Conservation (phyloP, 495 filamentous ascomycete genomes). For the Penicillium odoratum region DNA sequence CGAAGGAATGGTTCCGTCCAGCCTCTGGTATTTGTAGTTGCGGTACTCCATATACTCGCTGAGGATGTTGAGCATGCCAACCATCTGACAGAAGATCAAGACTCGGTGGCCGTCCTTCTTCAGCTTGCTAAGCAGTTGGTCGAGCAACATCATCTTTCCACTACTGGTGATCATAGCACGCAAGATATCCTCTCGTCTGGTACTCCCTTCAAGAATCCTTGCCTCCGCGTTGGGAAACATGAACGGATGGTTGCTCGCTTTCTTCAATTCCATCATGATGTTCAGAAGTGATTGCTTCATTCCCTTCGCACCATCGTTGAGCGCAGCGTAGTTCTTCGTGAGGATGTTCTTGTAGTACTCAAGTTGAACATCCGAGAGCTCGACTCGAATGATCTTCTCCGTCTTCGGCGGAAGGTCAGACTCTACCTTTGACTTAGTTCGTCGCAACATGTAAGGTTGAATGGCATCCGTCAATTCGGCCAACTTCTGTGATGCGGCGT, state of each 20-base stretch:
- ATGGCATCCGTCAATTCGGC: slow-evolving; percentile 72
- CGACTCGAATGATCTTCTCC: slow-evolving; percentile 97
- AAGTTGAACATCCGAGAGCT: slow-evolving; percentile 90
- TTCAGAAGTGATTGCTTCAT: slow-evolving; percentile 94
- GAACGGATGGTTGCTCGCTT: slow-evolving; percentile 97
- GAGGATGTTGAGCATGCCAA: slow-evolving; percentile 95
- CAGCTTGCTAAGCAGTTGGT: slow-evolving; percentile 87
- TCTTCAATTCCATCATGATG: slow-evolving; percentile 99
- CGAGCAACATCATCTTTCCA: slow-evolving; percentile 98
- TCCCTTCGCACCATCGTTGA: slow-evolving; percentile 84
- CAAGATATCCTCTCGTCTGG: slow-evolving; percentile 80
- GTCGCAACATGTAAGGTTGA: slow-evolving; percentile 89
- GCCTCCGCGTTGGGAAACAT: slow-evolving; percentile 95
- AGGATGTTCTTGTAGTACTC: slow-evolving; percentile 99
- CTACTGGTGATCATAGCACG: slow-evolving; percentile 92
- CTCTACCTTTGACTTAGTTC: slow-evolving; percentile 95
- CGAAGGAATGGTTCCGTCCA: slow-evolving; percentile 93
- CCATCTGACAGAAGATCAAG: slow-evolving; percentile 99
- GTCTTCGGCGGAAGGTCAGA: slow-evolving; percentile 94
- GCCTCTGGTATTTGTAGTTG: slow-evolving; percentile 86
- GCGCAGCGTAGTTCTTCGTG: slow-evolving; percentile 90
- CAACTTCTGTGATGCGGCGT: slow-evolving; percentile 67
- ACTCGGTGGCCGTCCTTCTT: slow-evolving; percentile 92
- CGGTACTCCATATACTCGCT: slow-evolving; percentile 89
- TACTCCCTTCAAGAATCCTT: slow-evolving; percentile 72